Evolutionary conservation across 1,284 basidiomycete species (phyloP).

Genomic region (Trichosporon ovoides): DNA sequence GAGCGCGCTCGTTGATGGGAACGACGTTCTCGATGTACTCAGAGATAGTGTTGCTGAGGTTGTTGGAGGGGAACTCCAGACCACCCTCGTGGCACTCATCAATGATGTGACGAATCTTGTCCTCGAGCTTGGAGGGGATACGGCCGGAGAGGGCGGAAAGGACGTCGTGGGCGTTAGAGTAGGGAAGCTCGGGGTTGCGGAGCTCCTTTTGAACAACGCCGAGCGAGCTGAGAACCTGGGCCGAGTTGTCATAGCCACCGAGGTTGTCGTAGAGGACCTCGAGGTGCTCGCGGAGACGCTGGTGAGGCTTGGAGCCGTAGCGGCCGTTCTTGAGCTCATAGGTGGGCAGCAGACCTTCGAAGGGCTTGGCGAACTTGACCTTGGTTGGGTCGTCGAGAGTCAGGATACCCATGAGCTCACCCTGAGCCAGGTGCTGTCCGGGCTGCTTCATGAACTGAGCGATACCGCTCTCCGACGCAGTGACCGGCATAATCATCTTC

Average conservation of each 20-base stretch:
- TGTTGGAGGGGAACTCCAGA: slow-evolving; percentile 76
- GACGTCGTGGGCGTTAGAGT: slow-evolving; percentile 75
- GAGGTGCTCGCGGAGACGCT: slow-evolving; percentile 72
- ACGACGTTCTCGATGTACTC: slow-evolving; percentile 78
- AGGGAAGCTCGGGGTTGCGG: slow-evolving; percentile 80
- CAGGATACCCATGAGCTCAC: slow-evolving; percentile 95
- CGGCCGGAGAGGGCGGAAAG: slow-evolving; percentile 87
- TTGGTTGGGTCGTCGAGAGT: slow-evolving; percentile 94
- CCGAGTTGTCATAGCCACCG: slow-evolving; percentile 88
- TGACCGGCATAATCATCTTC: slow-evolving; percentile 99
- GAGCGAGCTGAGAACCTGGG: slow-evolving; percentile 40
- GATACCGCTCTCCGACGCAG: slow-evolving; percentile 91
- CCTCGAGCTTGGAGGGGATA: slow-evolving; percentile 87
- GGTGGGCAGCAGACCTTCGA: slow-evolving; percentile 82
- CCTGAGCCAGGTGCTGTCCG: slow-evolving; percentile 92
- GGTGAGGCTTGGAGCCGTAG: slow-evolving; percentile 85
- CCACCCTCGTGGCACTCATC: slow-evolving; percentile 66
- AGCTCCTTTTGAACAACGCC: slow-evolving; percentile 43
- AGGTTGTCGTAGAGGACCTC: slow-evolving; percentile 85
- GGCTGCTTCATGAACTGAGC: slow-evolving; percentile 98
- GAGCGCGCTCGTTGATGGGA: slow-evolving; percentile 67
- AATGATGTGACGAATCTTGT: slow-evolving; percentile 71
- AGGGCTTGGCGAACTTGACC: slow-evolving; percentile 97
- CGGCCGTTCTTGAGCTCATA: slow-evolving; percentile 77
- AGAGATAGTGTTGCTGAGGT: slow-evolving; percentile 57